phyloP scores from a whole-genome alignment of 1,284 basidiomycete species.

The Rhodotorula sp. region DNA sequence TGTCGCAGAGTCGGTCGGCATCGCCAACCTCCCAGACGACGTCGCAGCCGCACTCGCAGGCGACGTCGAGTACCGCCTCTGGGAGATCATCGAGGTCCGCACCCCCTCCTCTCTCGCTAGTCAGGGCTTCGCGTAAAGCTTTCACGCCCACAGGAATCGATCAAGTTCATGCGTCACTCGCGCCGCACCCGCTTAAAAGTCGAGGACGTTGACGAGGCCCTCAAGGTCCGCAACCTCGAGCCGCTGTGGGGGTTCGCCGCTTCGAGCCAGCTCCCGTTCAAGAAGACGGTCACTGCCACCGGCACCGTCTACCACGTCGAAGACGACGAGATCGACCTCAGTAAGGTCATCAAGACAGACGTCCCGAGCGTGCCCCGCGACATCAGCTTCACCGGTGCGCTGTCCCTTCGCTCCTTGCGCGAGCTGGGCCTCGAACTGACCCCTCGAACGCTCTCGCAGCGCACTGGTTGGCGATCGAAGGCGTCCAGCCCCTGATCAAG shows the following conservation, averaged over 20 bases:
- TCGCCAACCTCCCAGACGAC: slow-evolving; percentile 74
- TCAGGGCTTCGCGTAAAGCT: background rate
- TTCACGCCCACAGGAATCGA: slow-evolving; percentile 69
- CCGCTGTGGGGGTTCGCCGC: slow-evolving; percentile 49
- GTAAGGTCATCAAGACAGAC: slow-evolving; percentile 79
- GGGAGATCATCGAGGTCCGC: slow-evolving; percentile 82
- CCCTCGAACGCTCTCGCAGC: slow-evolving; percentile 54
- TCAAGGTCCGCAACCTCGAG: slow-evolving; percentile 92
- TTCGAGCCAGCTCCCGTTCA: slow-evolving; percentile 43
- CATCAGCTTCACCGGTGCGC: slow-evolving; percentile 65
- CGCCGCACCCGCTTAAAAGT: slow-evolving; percentile 83
- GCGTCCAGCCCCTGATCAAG: slow-evolving; percentile 92
- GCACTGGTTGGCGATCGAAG: slow-evolving; percentile 98
- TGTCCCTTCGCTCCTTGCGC: background rate
- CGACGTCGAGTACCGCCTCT: slow-evolving; percentile 95
- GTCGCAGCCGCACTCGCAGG: slow-evolving; percentile 85
- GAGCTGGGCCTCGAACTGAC: too few relatives aligned
- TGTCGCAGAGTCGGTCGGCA: slow-evolving; percentile 83
- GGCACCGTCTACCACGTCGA: slow-evolving; percentile 80
- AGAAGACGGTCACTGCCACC: slow-evolving; percentile 50
- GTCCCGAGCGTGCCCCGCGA: slow-evolving; percentile 75
- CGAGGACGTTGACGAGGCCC: slow-evolving; percentile 87
- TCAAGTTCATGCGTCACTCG: slow-evolving; percentile 94
- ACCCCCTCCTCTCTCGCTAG: background rate
- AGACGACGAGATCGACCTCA: slow-evolving; percentile 97